Conservation (phyloP, 108 stramenopile species). For the Conticribra guillardii region DNA sequence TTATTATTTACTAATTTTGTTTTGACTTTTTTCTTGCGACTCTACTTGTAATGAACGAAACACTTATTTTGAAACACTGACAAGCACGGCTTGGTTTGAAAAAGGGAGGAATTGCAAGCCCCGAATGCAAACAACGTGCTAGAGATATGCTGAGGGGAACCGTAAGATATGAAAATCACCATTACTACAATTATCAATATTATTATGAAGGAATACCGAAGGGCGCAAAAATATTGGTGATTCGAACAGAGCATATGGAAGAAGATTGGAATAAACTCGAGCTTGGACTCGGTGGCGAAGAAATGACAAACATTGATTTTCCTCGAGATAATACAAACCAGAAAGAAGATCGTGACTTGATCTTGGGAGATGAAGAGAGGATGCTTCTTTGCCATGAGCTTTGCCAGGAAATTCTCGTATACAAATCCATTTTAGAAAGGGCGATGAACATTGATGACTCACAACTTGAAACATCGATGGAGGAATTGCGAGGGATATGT, state of each 20-base stretch:
- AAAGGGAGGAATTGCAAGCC: conserved; percentile 8
- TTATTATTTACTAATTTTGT: too few species aligned
- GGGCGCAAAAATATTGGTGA: conserved; percentile 16
- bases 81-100: conserved; percentile 1
- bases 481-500: conserved; percentile 16
- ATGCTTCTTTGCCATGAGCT: conserved; percentile 20
- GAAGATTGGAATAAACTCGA: conserved; percentile 29
- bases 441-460: conserved; percentile 18
- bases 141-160: conserved; percentile 11
- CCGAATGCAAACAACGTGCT: conserved; percentile 13
- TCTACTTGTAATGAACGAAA: too few species aligned
- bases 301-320: conserved; percentile 9
- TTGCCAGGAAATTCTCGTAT: conserved; percentile 10
- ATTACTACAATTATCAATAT: conserved; percentile 38
- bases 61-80: too few species aligned
- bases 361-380: conserved; percentile 15
- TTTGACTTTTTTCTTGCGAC: too few species aligned
- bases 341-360: conserved; percentile 7
- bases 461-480: conserved; percentile 11
- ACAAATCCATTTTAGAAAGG: conserved; percentile 14
- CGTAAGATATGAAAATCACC: background rate
- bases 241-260: conserved; percentile 24
- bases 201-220: conserved; percentile 23
- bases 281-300: conserved; percentile 11
- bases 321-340: background rate